Base-by-base conservation (phyloP, 164 flowering plant species). In the Vitis labrusca region DNA sequence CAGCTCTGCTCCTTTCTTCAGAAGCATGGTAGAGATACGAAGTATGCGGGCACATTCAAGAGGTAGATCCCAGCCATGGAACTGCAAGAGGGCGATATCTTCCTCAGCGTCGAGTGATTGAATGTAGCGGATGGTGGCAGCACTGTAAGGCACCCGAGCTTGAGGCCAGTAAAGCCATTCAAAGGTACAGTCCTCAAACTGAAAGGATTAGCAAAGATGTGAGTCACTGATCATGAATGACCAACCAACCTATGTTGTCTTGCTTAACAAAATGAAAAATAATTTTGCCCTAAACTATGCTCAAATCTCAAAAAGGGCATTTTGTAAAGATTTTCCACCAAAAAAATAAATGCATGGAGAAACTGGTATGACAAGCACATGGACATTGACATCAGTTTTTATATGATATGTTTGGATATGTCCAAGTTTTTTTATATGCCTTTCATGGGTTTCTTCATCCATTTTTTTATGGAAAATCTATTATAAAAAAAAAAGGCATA, bases 141-240 rank as follows among this genome's bases (percentile, higher is more conserved):
- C 7, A 49, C 75, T 62, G 73, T 72, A 86, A 1, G 88, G 87
- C 50, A 77, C 63, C 9, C 79, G 76, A 63, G 85, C 82, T 76
- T 86, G 90, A 1, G 88, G 88, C 90, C 90, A 86, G 68, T 86
- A 86, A 10, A 86, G 86, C 90, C 90, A 86, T 14, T 86, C 90
- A 63, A 86, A 86, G 44, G 90, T 86, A 81, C 85, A 81, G 67
- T 86, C 90, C 74, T 86, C 88, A 63, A 86, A 83, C 90, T 86
- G 82, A 63, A 78, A 12, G 51, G 23, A 68, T 54, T 66, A 9
- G 51, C n/a, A 49, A 59, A 29, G 19, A 13, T n/a, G 30, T 69
- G 30, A 69, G 72, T 27, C 9, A 27, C 7, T 32, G 44, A 61
- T 16, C 64, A 1, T 61, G 8, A 7, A 32, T 32, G 8, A 15